Evolutionary conservation across 176 grass and related monocot genomes (phyloP).

Genomic region (Rhynchospora breviuscula): DNA sequence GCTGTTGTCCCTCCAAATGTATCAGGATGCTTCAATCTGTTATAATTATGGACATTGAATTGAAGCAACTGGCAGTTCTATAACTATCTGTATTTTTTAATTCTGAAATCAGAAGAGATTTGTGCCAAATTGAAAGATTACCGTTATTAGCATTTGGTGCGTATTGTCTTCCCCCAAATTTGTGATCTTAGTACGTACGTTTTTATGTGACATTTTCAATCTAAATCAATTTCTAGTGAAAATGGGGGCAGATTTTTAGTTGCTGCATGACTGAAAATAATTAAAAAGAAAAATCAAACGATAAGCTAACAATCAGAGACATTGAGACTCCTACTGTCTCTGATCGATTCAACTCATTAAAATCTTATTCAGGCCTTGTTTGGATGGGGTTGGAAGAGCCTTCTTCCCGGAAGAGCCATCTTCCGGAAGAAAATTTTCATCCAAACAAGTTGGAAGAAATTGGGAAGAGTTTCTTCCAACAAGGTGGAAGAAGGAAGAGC

Average conservation of each 20-base stretch:
- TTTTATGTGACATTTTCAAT: not conserved
- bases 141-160: no score
- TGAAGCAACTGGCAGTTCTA: not conserved
- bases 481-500: no score
- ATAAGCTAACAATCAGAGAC: conserved; percentile 1
- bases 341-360: not conserved
- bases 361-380: no score
- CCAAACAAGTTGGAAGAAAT: no score
- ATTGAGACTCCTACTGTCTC: not conserved
- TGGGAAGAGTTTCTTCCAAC: no score
- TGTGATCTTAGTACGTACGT: no score
- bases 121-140: not conserved
- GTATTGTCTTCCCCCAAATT: no score
- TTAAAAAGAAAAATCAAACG: not conserved
- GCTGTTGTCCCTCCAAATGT: not conserved
- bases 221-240: not conserved
- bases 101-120: not conserved
- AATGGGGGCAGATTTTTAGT: not conserved
- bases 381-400: no score
- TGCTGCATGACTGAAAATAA: not conserved
- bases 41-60: not conserved
- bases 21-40: not conserved
- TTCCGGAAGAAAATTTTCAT: no score
- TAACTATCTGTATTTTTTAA: not conserved
- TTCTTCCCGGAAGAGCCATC: no score